Base-by-base conservation (phyloP, 2,329 filamentous ascomycete species). In the Arthrobotrys conoides region DNA sequence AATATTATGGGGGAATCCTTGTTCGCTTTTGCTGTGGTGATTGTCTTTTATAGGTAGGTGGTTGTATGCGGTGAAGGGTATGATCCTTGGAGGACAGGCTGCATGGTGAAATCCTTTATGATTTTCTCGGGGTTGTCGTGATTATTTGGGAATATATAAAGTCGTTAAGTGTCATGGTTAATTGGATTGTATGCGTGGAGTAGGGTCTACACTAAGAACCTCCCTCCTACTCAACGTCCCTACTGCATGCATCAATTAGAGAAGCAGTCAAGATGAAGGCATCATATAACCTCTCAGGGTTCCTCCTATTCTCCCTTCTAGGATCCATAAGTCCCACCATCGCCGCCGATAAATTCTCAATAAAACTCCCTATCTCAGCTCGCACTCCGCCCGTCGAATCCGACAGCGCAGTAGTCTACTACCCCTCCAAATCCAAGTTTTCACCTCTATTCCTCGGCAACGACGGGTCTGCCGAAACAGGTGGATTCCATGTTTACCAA, bases 391-490 rank as follows among this genome's bases (percentile, higher is more conserved):
- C 83, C 8, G 81, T 87, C 70, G 84, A 86, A 49, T 86, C 86
- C 0, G 86, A 87, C 66, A 85, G 83, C 82, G 85, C 85, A 1
- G 80, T 84, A 2, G 81, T 85, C 3, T 85, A 85, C 82, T 87
- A 87, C 78, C 85, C 86, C 5, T 38, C 24, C 3, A 73, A 67
- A 22, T 10, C 3, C n/a, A 73, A 73, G 41, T 41, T 59, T 14
- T 49, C 70, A 8, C 59, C 44, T 1, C 48, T 86, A 4, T 82
- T 87, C 0, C 80, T 87, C n/a, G 85, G 85, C 18, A 87, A 87
- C 44, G 86, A 87, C 65, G 86, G 85, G 12, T 85, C 84, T 0
- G 84, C 86, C 6, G 84, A 83, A 20, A 84, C 83, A 2, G 86
- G 86, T 10, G 86, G 86, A 0, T 84, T 87, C 38, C 86, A 83